Evolutionary conservation across 2,329 filamentous ascomycete species (phyloP).

Genomic region (Colletotrichum sp.): DNA sequence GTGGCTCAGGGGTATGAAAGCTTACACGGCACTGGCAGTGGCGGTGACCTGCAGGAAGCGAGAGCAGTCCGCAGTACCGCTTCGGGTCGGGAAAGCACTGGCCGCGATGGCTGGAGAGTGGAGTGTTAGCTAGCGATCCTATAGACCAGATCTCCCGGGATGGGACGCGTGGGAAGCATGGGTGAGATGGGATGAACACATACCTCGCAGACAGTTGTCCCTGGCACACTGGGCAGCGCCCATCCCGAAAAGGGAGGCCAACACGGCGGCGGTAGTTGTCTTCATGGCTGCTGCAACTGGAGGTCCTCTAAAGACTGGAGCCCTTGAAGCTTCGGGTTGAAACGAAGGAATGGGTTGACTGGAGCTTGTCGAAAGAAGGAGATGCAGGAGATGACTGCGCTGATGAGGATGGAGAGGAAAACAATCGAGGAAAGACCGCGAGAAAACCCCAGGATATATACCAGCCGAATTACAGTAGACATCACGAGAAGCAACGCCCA

Average conservation of each 20-base stretch:
- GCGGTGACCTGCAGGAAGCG: slow-evolving; percentile 4
- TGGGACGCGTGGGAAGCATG: not conserved
- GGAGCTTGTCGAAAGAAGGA: slow-evolving; percentile 8
- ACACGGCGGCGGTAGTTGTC: slow-evolving; percentile 13
- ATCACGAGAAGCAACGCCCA: not conserved
- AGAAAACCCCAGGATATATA: slow-evolving; percentile 3
- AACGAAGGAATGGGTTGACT: slow-evolving; percentile 1
- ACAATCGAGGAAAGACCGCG: not conserved
- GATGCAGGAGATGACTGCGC: slow-evolving; percentile 18
- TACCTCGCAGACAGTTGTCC: slow-evolving; percentile 20
- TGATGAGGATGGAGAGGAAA: slow-evolving; percentile 1
- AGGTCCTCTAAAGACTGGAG: not conserved
- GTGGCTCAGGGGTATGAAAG: not conserved
- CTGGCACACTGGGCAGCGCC: slow-evolving; percentile 14
- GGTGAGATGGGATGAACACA: not conserved
- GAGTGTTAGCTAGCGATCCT: not conserved
- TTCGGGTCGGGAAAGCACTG: slow-evolving; percentile 1
- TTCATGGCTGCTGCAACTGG: slow-evolving; percentile 11
- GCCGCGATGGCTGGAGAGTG: slow-evolving; percentile 2
- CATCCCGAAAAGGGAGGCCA: slow-evolving; percentile 20
- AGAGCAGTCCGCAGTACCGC: slow-evolving; percentile 16
- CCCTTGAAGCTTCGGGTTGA: slow-evolving; percentile 4
- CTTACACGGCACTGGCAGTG: slow-evolving; percentile 5
- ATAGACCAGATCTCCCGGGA: not conserved
- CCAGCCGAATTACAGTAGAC: not conserved